Conservation (phyloP, 2,329 filamentous ascomycete genomes). For the Polytolypa hystricis region DNA sequence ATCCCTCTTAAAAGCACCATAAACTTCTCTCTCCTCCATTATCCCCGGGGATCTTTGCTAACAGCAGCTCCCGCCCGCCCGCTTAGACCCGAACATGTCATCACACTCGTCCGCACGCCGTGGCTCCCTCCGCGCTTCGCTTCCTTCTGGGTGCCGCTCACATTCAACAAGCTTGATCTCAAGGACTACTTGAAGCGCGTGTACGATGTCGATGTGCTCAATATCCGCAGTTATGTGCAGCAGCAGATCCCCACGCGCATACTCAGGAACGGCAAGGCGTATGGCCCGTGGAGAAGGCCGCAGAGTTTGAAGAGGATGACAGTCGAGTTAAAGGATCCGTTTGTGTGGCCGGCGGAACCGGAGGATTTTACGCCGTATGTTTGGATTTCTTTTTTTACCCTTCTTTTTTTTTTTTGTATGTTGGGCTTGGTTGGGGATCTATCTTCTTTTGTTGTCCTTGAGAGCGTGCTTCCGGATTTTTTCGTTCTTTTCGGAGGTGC, state of each 20-base stretch:
- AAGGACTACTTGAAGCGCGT: conserved; percentile 86
- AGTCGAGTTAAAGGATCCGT: conserved; percentile 75
- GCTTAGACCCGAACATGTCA: conserved; percentile 71
- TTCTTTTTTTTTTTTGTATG: conserved; percentile 6
- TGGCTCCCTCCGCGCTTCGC: conserved; percentile 68
- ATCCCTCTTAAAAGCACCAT: not conserved
- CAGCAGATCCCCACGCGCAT: conserved; percentile 49
- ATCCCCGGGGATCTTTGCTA: too few relatives aligned
- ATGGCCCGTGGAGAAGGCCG: conserved; percentile 56
- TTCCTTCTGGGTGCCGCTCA: conserved; percentile 79
- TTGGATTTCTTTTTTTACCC: conserved; percentile 8
- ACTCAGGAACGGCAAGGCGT: conserved; percentile 27
- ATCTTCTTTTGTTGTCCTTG: too few relatives aligned
- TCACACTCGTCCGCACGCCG: conserved; percentile 66
- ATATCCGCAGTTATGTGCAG: conserved; percentile 70
- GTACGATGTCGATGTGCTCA: conserved; percentile 63
- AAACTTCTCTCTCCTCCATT: too few relatives aligned
- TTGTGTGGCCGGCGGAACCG: conserved; percentile 71
- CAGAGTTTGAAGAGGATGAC: conserved; percentile 83
- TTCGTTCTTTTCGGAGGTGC: too few relatives aligned
- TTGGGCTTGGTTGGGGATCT: conserved; percentile 1
- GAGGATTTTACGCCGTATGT: conserved; percentile 48
- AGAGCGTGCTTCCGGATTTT: too few relatives aligned
- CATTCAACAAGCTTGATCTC: conserved; percentile 91
- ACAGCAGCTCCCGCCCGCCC: too few relatives aligned